Conservation (phyloP, 306 rosid species). For the Glycine latifolia region DNA sequence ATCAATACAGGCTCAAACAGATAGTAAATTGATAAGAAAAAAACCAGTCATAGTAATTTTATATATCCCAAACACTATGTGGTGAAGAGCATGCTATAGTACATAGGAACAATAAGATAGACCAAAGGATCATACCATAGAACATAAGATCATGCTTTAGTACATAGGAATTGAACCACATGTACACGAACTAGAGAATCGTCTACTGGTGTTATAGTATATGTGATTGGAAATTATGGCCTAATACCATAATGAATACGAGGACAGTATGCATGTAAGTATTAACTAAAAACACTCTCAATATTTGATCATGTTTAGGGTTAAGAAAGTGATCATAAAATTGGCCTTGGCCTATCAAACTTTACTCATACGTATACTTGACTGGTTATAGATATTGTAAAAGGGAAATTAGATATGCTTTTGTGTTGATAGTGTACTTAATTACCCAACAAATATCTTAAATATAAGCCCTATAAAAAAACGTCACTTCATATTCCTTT, state of each 20-base stretch:
- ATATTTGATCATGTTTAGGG: slow-evolving; percentile 20
- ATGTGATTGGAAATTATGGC: slow-evolving; percentile 21
- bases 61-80: no score
- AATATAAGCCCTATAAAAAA: not conserved
- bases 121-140: not conserved
- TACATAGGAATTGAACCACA: slow-evolving; percentile 1
- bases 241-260: not conserved
- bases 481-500: not conserved
- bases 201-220: slow-evolving; percentile 17
- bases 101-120: not conserved
- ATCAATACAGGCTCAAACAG: no score
- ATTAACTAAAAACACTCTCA: not conserved
- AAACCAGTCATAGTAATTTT: no score
- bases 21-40: no score
- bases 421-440: not conserved
- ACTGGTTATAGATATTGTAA: not conserved
- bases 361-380: not conserved
- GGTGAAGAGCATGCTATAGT: not conserved
- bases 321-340: slow-evolving; percentile 4
- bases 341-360: slow-evolving; percentile 1
- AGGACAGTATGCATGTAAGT: slow-evolving; percentile 5
- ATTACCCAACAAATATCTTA: not conserved
- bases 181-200: not conserved
- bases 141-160: not conserved
- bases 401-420: not conserved